Evolutionary conservation across 2,329 filamentous ascomycete species (phyloP).

Genomic region (Xylariaceae sp.): DNA sequence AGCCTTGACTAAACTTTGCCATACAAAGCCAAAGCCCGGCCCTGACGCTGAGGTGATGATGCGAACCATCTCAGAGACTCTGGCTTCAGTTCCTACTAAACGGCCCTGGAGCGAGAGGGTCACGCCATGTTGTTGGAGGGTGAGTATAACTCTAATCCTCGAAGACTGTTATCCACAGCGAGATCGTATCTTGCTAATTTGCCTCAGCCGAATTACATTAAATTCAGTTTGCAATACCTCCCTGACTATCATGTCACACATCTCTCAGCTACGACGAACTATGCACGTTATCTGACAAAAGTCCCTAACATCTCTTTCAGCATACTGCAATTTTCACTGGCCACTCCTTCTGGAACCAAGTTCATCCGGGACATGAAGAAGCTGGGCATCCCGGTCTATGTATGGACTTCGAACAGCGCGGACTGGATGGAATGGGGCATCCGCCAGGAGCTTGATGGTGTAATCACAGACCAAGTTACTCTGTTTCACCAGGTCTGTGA

Average conservation of each 20-base stretch:
- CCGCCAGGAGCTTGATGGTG: constrained; percentile 64
- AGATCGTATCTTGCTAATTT: neutral
- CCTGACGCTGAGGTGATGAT: constrained; percentile 71
- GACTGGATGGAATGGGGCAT: constrained; percentile 80
- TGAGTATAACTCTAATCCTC: constrained; percentile 32
- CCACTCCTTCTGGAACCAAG: constrained; percentile 60
- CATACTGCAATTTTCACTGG: constrained; percentile 64
- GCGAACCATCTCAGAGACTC: constrained; percentile 58
- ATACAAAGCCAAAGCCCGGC: constrained; percentile 61
- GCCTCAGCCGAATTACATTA: constrained; percentile 60
- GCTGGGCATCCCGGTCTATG: constrained; percentile 58
- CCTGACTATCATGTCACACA: constrained; percentile 62
- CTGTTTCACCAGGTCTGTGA: constrained; percentile 60
- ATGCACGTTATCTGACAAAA: constrained; percentile 66
- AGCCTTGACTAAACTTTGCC: neutral
- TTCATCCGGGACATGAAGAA: constrained; percentile 62
- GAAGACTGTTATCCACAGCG: neutral
- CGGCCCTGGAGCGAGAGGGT: constrained; percentile 69
- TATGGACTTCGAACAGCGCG: constrained; percentile 84
- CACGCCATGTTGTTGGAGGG: constrained; percentile 78
- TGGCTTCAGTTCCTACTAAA: constrained; percentile 48
- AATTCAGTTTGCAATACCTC: constrained; percentile 57
- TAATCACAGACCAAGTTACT: constrained; percentile 80
- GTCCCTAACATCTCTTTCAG: constrained; percentile 72
- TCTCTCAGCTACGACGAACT: constrained; percentile 62